Percentiles rank a stretch among this genome's conserved stretches.
Conservation (phyloP, 139 green algal genomes). For the Chlamydomonas urium region DNA sequence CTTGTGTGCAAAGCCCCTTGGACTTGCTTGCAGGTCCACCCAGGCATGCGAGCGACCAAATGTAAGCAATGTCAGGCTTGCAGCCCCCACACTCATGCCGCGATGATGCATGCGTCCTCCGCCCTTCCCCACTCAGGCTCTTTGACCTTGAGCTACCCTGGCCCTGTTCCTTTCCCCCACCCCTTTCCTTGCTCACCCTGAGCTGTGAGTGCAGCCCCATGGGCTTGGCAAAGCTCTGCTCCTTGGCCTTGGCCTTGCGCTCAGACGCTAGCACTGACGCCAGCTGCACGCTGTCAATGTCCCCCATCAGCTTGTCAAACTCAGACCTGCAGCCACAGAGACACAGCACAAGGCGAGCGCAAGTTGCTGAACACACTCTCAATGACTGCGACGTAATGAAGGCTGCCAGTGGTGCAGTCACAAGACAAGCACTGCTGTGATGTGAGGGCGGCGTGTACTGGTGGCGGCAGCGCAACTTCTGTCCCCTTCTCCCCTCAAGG, state of each 20-base stretch:
- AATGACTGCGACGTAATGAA: neutral
- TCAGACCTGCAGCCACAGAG: neutral
- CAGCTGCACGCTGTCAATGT: slow-evolving; percentile 18
- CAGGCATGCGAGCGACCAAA: neutral
- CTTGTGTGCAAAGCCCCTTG: neutral
- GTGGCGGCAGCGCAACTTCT: neutral
- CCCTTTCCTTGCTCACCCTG: neutral
- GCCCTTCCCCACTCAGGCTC: neutral
- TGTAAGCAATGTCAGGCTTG: neutral
- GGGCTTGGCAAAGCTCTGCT: slow-evolving; percentile 3
- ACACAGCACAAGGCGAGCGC: neutral
- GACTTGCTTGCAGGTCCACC: neutral
- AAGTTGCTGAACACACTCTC: neutral
- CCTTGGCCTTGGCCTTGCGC: neutral
- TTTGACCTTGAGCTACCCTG: neutral
- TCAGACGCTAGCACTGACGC: slow-evolving; percentile 14
- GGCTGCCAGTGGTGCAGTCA: neutral
- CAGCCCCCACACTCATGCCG: neutral
- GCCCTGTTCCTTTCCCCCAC: neutral
- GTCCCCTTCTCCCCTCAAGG: no score
- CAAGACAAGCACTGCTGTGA: neutral
- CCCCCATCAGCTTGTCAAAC: neutral
- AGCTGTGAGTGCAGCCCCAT: slow-evolving; percentile 22
- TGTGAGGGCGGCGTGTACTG: neutral
- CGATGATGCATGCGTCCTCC: neutral